Base-by-base conservation (phyloP, 352 stramenopile species). In the Phytophthora cactorum region DNA sequence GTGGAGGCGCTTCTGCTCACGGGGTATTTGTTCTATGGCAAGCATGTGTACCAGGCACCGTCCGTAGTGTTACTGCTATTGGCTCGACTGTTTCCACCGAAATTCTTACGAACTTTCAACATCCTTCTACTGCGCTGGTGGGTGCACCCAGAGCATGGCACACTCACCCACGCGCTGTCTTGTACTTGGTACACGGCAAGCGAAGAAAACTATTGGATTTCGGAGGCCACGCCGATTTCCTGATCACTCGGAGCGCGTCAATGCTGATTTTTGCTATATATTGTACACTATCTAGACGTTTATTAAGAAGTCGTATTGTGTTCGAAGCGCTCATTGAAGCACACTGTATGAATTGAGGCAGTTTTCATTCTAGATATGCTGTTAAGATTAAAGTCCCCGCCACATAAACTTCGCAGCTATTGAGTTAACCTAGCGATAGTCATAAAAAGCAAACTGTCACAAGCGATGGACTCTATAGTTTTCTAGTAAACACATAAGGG, bases 191-290 rank as follows among this genome's bases (percentile, higher is more conserved):
- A 66, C 41, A 63, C 60, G 5, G 70, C 70, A 1, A 78, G 66
- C 17, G 70, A 62, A 28, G 70, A 78, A 47, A 72, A 74, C 49
- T 69, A 78, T 47, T 72, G 60, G 56, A 66, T 74, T 28, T 74
- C 70, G 9, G 62, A 69, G 14, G 66, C 70, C n/a, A 70, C 63
- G 12, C 55, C 62, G 1, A 66, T 76, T 27, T 66, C 63, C 9
- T 71, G 49, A 36, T 10, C n/a, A 27, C 32, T 38, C 9, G 31
- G 22, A 22, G 22, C 22, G 22, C 22, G 22, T 22, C 22, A 22
- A 22, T 22, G 22, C 22, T 22, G 22, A 22, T 22, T 22, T 22
- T 22, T 22, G 22, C 22, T 22, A 22, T 22, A 22, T 1, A 22
- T 22, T 22, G 22, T 22, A 22, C 22, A 22, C 22, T 22, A 22